Conservation (phyloP, 306 rosid species). For the Prunus padus region DNA sequence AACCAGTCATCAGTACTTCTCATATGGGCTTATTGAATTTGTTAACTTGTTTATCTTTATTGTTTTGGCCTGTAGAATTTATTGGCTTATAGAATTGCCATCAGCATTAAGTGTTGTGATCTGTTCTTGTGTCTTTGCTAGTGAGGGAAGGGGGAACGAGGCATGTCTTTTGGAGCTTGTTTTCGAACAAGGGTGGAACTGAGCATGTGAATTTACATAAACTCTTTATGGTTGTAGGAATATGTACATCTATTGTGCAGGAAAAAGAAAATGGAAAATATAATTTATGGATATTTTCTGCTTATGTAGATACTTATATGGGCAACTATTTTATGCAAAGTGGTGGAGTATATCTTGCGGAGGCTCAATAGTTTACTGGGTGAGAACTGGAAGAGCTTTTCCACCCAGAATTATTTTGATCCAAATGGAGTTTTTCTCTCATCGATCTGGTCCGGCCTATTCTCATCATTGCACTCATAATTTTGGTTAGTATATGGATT, state of each 20-base stretch:
- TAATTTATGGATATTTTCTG: neutral
- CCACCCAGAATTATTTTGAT: too few species aligned
- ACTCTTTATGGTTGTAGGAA: neutral
- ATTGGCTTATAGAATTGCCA: neutral
- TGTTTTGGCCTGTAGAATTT: neutral
- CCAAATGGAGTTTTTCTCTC: too few species aligned
- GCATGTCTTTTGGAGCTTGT: neutral
- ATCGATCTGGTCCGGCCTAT: too few species aligned
- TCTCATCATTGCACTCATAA: too few species aligned
- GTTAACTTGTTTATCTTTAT: too few species aligned
- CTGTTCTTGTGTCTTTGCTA: neutral
- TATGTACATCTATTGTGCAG: too few species aligned
- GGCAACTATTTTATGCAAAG: conserved; percentile 46
- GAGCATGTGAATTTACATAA: too few species aligned
- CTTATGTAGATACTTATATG: conserved; percentile 16
- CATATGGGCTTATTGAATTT: neutral
- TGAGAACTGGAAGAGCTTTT: conserved; percentile 81
- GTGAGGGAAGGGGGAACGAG: neutral
- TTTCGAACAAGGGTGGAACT: neutral
- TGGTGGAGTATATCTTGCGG: conserved; percentile 89
- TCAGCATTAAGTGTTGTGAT: neutral
- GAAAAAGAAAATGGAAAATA: too few species aligned
- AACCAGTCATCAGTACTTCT: neutral
- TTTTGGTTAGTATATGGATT: too few species aligned
- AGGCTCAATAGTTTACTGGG: conserved; percentile 52